phyloP scores from a whole-genome alignment of 495 filamentous ascomycete species.

The Staphylotrichum tortipilum region DNA sequence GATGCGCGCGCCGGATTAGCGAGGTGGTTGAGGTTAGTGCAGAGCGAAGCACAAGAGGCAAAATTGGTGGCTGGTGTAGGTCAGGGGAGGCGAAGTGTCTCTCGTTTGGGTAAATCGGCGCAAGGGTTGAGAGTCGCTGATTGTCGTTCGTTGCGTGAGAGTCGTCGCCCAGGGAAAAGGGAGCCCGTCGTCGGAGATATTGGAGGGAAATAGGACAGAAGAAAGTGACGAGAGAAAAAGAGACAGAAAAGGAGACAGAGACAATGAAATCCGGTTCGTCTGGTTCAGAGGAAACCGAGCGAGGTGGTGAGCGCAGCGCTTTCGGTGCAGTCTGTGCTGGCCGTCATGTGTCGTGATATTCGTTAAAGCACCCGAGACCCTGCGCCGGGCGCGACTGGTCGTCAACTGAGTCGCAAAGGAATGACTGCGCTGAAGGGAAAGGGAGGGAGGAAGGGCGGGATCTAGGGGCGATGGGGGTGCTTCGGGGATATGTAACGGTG shows the following conservation, averaged over 20 bases:
- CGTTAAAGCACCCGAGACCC: constrained; percentile 13
- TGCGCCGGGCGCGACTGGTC: constrained; percentile 28
- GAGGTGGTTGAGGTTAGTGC: constrained; percentile 2
- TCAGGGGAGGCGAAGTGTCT: too few relatives aligned
- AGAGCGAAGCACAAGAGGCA: background rate
- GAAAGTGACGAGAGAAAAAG: background rate
- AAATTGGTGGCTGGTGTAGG: too few relatives aligned
- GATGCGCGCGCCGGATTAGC: background rate
- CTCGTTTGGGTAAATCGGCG: too few relatives aligned
- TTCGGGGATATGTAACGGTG: constrained; percentile 20
- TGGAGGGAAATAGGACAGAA: background rate
- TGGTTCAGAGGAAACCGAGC: constrained; percentile 1
- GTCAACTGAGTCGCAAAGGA: constrained; percentile 25
- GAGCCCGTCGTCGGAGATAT: background rate
- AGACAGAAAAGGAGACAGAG: background rate
- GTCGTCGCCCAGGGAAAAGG: background rate
- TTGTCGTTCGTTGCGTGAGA: background rate
- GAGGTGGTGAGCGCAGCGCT: constrained; percentile 6
- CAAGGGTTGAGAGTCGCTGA: background rate
- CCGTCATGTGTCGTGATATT: constrained; percentile 8
- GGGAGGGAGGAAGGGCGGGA: constrained; percentile 17
- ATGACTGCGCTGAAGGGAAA: constrained; percentile 26
- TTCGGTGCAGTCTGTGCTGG: background rate
- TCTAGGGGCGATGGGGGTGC: constrained; percentile 17
- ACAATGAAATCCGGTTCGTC: constrained; percentile 12